A percentile compares a stretch with the other conserved stretches of the same genome.
phyloP scores from a whole-genome alignment of 495 filamentous ascomycete species.

The Aspergillus mulundensis region DNA sequence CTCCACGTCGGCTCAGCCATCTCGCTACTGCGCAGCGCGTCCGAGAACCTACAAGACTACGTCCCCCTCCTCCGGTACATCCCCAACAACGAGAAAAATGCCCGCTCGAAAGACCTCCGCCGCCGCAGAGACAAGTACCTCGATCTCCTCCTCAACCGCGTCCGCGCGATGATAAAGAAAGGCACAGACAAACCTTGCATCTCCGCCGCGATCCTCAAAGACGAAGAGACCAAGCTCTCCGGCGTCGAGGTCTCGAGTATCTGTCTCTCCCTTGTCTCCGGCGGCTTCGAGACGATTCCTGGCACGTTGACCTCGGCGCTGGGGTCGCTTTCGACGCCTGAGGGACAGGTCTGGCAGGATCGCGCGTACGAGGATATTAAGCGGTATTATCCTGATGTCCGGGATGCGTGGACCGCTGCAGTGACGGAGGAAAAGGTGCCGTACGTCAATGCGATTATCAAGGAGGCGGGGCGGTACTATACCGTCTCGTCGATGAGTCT shows the following conservation, averaged over 20 bases:
- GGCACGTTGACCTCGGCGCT: slow-evolving; percentile 46
- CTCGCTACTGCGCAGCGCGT: slow-evolving; percentile 43
- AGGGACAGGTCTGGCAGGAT: slow-evolving; percentile 48
- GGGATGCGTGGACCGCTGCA: slow-evolving; percentile 46
- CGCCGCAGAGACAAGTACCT: slow-evolving; percentile 45
- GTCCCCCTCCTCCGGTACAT: slow-evolving; percentile 44
- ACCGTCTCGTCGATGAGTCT: slow-evolving; percentile 52
- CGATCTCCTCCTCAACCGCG: slow-evolving; percentile 42
- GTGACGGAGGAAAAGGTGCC: slow-evolving; percentile 46
- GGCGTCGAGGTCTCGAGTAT: slow-evolving; percentile 49
- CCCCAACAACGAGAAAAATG: slow-evolving; percentile 47
- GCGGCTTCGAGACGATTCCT: slow-evolving; percentile 51
- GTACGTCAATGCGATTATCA: slow-evolving; percentile 48
- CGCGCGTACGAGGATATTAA: slow-evolving; percentile 53
- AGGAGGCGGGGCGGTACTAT: slow-evolving; percentile 53
- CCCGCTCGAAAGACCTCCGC: slow-evolving; percentile 42
- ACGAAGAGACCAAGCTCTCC: slow-evolving; percentile 44
- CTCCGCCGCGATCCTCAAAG: slow-evolving; percentile 45
- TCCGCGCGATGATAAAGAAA: slow-evolving; percentile 43
- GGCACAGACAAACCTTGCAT: slow-evolving; percentile 53
- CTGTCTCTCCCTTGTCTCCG: slow-evolving; percentile 48
- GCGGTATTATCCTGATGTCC: slow-evolving; percentile 39
- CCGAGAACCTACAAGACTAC: slow-evolving; percentile 51
- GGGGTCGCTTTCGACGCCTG: slow-evolving; percentile 42
- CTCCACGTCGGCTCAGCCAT: slow-evolving; percentile 48